phyloP scores from a whole-genome alignment of 2,329 filamentous ascomycete species.

The Diplodia sapinea region DNA sequence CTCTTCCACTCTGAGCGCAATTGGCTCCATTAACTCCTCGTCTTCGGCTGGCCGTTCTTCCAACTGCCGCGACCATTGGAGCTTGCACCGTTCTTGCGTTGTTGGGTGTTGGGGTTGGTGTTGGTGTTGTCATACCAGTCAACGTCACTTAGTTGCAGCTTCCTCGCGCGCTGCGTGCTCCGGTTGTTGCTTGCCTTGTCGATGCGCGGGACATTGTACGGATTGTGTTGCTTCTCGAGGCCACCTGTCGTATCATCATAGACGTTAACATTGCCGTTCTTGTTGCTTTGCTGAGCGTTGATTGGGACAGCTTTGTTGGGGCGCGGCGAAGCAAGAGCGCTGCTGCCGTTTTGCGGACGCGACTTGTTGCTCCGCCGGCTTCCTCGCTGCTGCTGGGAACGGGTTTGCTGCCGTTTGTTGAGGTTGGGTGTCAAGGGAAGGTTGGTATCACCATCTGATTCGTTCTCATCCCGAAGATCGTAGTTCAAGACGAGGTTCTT shows the following conservation, averaged over 20 bases:
- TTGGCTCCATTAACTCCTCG: slow-evolving; percentile 1
- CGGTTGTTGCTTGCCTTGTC: slow-evolving; percentile 69
- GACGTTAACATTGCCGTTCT: slow-evolving; percentile 43
- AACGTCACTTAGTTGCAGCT: slow-evolving; percentile 93
- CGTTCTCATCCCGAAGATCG: slow-evolving; percentile 81
- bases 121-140: slow-evolving; percentile 75
- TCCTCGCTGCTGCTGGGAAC: slow-evolving; percentile 46
- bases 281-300: slow-evolving; percentile 47
- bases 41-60: slow-evolving; percentile 24
- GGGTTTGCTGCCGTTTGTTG: slow-evolving; percentile 41
- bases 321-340: not conserved
- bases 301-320: not conserved
- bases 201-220: slow-evolving; percentile 53
- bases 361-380: slow-evolving; percentile 1
- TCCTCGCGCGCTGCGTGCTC: slow-evolving; percentile 80
- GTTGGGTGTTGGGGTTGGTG: not conserved
- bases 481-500: slow-evolving; percentile 97
- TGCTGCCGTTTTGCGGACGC: slow-evolving; percentile 5
- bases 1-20: not conserved
- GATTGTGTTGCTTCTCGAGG: slow-evolving; percentile 50
- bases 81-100: not conserved
- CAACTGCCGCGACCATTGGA: not conserved
- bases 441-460: slow-evolving; percentile 70
- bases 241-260: slow-evolving; percentile 38
- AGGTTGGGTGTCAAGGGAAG: slow-evolving; percentile 32